These are phyloP conservation scores for Davidsoniella neocaledoniae DNA, from an alignment of 2,329 filamentous ascomycete genomes.

Conservation along the genomic window DNA sequence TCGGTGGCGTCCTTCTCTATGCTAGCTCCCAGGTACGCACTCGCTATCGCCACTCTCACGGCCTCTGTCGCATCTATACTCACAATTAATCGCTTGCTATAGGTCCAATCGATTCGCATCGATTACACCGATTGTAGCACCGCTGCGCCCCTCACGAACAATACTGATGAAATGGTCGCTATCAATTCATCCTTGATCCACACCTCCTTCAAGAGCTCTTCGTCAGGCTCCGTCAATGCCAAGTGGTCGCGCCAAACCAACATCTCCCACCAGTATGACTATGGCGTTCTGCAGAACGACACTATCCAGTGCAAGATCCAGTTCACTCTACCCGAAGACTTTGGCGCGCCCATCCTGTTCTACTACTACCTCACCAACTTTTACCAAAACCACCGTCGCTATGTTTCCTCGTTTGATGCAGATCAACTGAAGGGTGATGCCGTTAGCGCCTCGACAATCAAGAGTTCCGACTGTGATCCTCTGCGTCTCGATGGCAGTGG, in stretches of 20 bases:
- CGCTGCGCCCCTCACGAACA: constrained; percentile 30
- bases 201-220: constrained; percentile 50
- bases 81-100: constrained; percentile 2
- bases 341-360: constrained; percentile 69
- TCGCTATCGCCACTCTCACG: neutral
- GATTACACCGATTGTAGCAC: constrained; percentile 70
- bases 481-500: constrained; percentile 36
- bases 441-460: constrained; percentile 43
- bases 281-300: constrained; percentile 20
- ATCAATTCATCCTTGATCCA: constrained; percentile 44
- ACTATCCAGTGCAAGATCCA: constrained; percentile 51
- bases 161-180: constrained; percentile 21
- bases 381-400: constrained; percentile 96
- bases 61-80: neutral
- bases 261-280: constrained; percentile 22
- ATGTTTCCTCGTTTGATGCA: constrained; percentile 75
- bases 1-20: constrained; percentile 73
- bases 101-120: constrained; percentile 82
- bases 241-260: constrained; percentile 27
- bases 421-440: constrained; percentile 62
- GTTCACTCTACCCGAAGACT: constrained; percentile 63
- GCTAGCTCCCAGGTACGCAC: constrained; percentile 58
- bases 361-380: constrained; percentile 97
- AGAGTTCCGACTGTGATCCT: constrained; percentile 57
- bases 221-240: constrained; percentile 21